These are phyloP conservation scores for Vickermania ingenoplastis DNA, from an alignment of 208 protist species.

Conservation along the genomic window DNA sequence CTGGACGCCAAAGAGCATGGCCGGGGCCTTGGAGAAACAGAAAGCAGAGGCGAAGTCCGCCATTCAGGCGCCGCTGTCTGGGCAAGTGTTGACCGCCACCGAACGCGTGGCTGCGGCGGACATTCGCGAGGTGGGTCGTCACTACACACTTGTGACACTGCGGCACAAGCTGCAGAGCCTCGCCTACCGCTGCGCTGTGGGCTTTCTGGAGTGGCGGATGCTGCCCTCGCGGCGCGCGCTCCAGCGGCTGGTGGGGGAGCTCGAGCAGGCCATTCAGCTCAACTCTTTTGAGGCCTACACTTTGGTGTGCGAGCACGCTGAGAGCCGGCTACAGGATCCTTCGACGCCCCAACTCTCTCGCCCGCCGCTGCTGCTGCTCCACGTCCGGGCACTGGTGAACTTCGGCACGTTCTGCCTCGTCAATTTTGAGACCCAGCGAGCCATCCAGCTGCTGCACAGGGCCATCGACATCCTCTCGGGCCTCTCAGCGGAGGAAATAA, in stretches of 20 bases:
- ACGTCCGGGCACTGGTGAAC: slow-evolving; percentile 51
- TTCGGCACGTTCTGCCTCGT: slow-evolving; percentile 65
- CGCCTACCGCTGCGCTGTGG: neutral
- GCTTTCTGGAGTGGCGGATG: slow-evolving; percentile 15
- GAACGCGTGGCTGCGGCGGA: neutral
- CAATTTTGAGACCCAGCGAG: slow-evolving; percentile 31
- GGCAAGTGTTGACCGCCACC: neutral
- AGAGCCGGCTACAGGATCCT: slow-evolving; percentile 22
- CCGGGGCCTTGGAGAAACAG: too few relatives aligned
- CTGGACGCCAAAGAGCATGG: too few relatives aligned
- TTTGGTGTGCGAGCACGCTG: slow-evolving; percentile 20
- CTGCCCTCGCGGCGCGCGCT: slow-evolving; percentile 20
- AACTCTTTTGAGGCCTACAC: slow-evolving; percentile 33
- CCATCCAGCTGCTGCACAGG: slow-evolving; percentile 30
- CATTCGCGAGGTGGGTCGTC: neutral
- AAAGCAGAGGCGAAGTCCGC: too few relatives aligned
- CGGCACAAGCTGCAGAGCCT: slow-evolving; percentile 8
- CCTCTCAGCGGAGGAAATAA: slow-evolving; percentile 3
- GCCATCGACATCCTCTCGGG: slow-evolving; percentile 23
- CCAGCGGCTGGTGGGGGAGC: slow-evolving; percentile 20
- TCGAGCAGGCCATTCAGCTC: slow-evolving; percentile 20
- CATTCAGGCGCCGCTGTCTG: too few relatives aligned
- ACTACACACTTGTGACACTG: slow-evolving; percentile 1
- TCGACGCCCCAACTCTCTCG: slow-evolving; percentile 7
- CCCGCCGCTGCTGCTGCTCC: slow-evolving; percentile 26